Evolutionary conservation across 441 rosid genomes (phyloP).

Genomic region (Mallotus repandus): DNA sequence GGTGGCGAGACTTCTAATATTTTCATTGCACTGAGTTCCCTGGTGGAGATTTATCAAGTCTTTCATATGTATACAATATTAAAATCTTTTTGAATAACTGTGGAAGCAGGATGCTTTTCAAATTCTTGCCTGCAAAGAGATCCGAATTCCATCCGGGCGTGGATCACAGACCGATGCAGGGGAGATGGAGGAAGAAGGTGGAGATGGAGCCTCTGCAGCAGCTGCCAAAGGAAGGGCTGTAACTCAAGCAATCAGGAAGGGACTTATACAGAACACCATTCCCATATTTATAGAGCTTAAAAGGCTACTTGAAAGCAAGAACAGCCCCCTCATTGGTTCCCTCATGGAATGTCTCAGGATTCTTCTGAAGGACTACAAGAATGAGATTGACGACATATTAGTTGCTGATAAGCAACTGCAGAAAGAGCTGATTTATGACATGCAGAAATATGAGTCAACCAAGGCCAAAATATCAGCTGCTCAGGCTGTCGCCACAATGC

Average conservation of each 20-base stretch:
- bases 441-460: slow-evolving; percentile 76
- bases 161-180: slow-evolving; percentile 57
- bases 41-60: not conserved
- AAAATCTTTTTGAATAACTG: not conserved
- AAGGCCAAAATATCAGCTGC: slow-evolving; percentile 58
- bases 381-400: slow-evolving; percentile 85
- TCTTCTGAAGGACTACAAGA: slow-evolving; percentile 92
- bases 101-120: slow-evolving; percentile 76
- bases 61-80: not conserved
- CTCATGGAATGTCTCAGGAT: slow-evolving; percentile 91
- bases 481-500: slow-evolving; percentile 45
- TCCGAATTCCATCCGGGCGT: slow-evolving; percentile 55
- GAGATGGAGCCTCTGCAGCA: slow-evolving; percentile 42
- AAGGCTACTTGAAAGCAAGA: slow-evolving; percentile 82
- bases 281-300: slow-evolving; percentile 96
- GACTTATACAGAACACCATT: slow-evolving; percentile 88
- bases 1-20: not conserved
- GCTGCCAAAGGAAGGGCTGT: slow-evolving; percentile 84
- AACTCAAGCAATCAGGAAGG: slow-evolving; percentile 84
- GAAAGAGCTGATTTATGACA: slow-evolving; percentile 86
- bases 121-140: slow-evolving; percentile 86
- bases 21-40: not conserved
- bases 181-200: slow-evolving; percentile 66
- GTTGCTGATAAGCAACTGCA: slow-evolving; percentile 91
- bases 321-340: slow-evolving; percentile 90